phyloP scores from a whole-genome alignment of 495 filamentous ascomycete genomes.

The Bombardia bombarda region DNA sequence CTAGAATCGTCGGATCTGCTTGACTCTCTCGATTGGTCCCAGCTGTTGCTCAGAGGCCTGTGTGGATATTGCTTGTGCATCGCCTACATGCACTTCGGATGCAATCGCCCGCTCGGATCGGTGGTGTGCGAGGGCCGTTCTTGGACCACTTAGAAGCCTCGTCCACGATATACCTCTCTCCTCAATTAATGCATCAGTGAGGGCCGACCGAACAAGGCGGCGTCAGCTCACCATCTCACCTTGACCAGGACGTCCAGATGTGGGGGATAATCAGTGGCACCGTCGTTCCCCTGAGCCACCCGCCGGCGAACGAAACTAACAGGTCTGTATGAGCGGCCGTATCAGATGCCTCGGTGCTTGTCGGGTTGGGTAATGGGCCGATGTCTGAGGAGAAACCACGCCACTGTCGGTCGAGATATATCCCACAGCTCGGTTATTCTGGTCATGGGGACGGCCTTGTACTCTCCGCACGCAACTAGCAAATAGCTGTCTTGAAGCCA shows the following conservation, averaged over 20 bases:
- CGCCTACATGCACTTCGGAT: neutral
- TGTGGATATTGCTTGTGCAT: slow-evolving; percentile 8
- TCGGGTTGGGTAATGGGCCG: too few relatives aligned
- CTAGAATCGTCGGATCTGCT: too few relatives aligned
- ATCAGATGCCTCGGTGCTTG: too few relatives aligned
- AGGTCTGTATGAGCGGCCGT: too few relatives aligned
- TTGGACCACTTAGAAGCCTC: neutral
- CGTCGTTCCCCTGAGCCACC: too few relatives aligned
- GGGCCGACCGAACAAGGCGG: neutral
- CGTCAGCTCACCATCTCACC: slow-evolving; percentile 7
- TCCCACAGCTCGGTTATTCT: neutral
- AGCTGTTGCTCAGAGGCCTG: slow-evolving; percentile 4
- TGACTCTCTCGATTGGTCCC: too few relatives aligned
- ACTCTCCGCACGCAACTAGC: neutral
- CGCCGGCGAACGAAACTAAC: too few relatives aligned
- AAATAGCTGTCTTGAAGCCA: slow-evolving; percentile 7
- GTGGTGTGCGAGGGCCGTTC: neutral
- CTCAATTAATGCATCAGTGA: neutral
- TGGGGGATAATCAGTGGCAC: too few relatives aligned
- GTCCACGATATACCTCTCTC: neutral
- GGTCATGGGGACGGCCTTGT: slow-evolving; percentile 6
- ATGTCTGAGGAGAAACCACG: neutral
- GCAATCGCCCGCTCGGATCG: neutral
- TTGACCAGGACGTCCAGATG: too few relatives aligned
- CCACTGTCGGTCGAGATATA: neutral